A percentile compares a stretch with the other conserved stretches of the same genome.
Conservation (phyloP, 2,329 filamentous ascomycete genomes). For the Calycina marina region DNA sequence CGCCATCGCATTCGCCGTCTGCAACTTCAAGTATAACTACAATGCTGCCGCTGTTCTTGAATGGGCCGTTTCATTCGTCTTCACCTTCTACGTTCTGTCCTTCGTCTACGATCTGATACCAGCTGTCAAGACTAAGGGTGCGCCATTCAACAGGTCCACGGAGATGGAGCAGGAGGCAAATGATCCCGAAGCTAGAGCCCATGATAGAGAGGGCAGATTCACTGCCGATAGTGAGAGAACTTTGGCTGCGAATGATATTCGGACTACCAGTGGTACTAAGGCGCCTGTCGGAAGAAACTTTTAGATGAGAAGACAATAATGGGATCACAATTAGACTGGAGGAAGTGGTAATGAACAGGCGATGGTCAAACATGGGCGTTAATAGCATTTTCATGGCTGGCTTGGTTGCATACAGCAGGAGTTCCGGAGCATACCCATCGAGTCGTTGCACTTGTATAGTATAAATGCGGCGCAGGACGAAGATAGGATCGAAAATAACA, state of each 20-base stretch:
- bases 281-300: too few relatives aligned
- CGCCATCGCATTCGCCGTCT: constrained; percentile 54
- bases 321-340: too few relatives aligned
- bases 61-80: constrained; percentile 64
- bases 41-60: constrained; percentile 67
- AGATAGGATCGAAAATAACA: too few relatives aligned
- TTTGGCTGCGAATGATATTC: neutral
- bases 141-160: neutral
- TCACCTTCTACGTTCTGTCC: constrained; percentile 72
- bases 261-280: neutral
- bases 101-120: constrained; percentile 80
- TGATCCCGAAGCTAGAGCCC: neutral
- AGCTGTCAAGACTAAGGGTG: constrained; percentile 26
- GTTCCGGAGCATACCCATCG: too few relatives aligned
- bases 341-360: too few relatives aligned
- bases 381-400: too few relatives aligned
- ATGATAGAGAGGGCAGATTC: neutral
- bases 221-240: neutral
- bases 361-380: too few relatives aligned
- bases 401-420: too few relatives aligned
- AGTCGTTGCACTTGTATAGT: too few relatives aligned
- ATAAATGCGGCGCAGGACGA: too few relatives aligned
- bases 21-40: constrained; percentile 32
- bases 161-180: neutral
- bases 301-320: too few relatives aligned